Evolutionary conservation across 139 green algal species (phyloP), one percentile per base, ranked within the genome.

Genomic region (Trebouxia sp.): DNA sequence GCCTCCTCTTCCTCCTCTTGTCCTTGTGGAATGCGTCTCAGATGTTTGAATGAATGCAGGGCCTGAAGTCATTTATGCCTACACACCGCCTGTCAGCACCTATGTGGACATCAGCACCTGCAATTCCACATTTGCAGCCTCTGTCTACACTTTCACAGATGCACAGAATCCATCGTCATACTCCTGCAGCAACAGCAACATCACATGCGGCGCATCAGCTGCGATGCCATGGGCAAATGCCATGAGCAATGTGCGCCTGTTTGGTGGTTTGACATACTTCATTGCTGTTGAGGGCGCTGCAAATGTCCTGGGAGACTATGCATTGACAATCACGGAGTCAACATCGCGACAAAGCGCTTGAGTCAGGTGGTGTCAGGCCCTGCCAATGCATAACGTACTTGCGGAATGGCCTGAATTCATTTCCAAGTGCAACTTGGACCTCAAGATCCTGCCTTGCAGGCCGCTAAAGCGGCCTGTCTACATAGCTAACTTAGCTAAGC

Each of bases 91-190:
- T 10, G 17, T 15, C 28, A 69, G 58, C 58, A 69, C 58, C 6
- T 20, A 42, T 39, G 58, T 69, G 28, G 58, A 69, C 12, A 69
- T 69, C 58, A 69, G 30, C 30, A 41, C 58, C 30, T 69, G 58
- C 28, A 39, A 39, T 30, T 69, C 58, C 11, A 69, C 58, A 69
- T 69, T 69, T 20, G 10, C 58, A 69, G 58, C 58, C 10, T 4
- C 30, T 30, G 24, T 69, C 58, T 69, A 42, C 9, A 22, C 41
- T 26, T 69, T 69, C 3, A n/a, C 30, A 28, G 41, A 41, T 17
- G 10, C 58, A 42, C 30, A 69, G 39, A 12, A 69, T 41, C 8
- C 30, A 12, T 17, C 58, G 22, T 39, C 58, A 42, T 42, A 41
- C 30, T 38, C 58, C 39, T 69, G 58, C 58, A 24, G 11, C 0